Evolutionary conservation across 192 early-diverging fungal genomes (phyloP).

Genomic region (Podila minutissima): DNA sequence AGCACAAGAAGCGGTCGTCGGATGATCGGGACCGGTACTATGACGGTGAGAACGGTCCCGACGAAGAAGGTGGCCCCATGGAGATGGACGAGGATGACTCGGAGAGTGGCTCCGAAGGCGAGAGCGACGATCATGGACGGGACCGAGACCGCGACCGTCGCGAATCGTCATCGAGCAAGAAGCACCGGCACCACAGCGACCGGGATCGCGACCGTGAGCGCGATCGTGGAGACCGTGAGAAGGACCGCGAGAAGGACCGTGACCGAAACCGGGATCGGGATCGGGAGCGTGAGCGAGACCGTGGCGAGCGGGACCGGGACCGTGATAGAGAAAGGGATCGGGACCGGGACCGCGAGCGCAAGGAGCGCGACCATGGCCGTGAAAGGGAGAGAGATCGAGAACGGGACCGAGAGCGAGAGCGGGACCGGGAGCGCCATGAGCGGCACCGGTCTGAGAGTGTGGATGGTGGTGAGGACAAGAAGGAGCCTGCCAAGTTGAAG

Average conservation of each 20-base stretch:
- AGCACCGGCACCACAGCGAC: background rate
- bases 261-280: conserved; percentile 12
- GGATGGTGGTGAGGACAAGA: too few species aligned
- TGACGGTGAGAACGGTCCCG: conserved; percentile 8
- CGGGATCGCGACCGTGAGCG: too few species aligned
- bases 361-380: conserved; percentile 10
- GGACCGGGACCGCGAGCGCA: conserved; percentile 11
- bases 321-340: background rate
- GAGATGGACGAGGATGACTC: background rate
- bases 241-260: conserved; percentile 8
- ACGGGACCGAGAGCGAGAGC: background rate
- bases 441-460: too few species aligned
- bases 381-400: background rate
- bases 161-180: conserved; percentile 9
- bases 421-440: too few species aligned
- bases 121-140: conserved; percentile 4
- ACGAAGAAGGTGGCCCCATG: background rate
- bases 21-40: conserved; percentile 24
- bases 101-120: conserved; percentile 9
- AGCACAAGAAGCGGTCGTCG: conserved; percentile 50
- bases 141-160: background rate
- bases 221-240: too few species aligned
- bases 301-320: too few species aligned
- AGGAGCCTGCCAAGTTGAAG: too few species aligned
- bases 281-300: background rate